Base-by-base conservation (phyloP, 495 filamentous ascomycete species). In the Neurospora sp. region DNA sequence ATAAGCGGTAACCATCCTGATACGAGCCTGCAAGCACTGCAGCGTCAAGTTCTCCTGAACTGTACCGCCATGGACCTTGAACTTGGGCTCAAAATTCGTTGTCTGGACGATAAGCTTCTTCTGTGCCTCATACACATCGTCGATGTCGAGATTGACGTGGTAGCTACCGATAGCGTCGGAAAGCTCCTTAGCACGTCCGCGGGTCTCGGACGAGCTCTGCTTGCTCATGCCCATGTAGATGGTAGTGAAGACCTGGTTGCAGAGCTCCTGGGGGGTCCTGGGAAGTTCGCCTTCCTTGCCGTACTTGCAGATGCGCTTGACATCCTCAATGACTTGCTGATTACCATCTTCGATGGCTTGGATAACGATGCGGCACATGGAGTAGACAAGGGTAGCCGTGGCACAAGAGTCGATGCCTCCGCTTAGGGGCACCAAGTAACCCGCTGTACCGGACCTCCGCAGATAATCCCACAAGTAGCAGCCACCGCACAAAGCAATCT, bases 381-480 rank as follows among this genome's bases (percentile, higher is more conserved):
- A 91, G 81, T 88, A 90, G 15, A 94, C 92, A 70, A 94, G 92
- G 0, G 86, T 79, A 4, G 79, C 80, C 8, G 87, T 89, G 3
- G 88, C 84, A 71, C 87, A 89, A 40, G 81, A 86, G 77, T 92
- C 91, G 40, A 97, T 95, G 15, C 94, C 94, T 13, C 94, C 94
- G 75, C 74, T 78, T 3, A 90, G 84, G n/a, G 89, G 89, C 1
- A 86, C 79, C 0, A 86, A 76, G 72, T 87, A 92, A 2, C 90
- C 89, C 5, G 88, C 89, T 19, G 85, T 84, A 19, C 84, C 84
- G 21, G 85, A 91, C 70, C 93, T 79, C 4, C 92, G 84, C 1
- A 96, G 87, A 73, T 96, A 97, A 76, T 97, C 92, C 93, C 93
- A 97, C 0, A 97, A 82, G 84, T 89, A 97, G 78, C 89, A 91